These are phyloP conservation scores for Malassezia restricta DNA, from an alignment of 1,284 basidiomycete species.

Conservation along the genomic window DNA sequence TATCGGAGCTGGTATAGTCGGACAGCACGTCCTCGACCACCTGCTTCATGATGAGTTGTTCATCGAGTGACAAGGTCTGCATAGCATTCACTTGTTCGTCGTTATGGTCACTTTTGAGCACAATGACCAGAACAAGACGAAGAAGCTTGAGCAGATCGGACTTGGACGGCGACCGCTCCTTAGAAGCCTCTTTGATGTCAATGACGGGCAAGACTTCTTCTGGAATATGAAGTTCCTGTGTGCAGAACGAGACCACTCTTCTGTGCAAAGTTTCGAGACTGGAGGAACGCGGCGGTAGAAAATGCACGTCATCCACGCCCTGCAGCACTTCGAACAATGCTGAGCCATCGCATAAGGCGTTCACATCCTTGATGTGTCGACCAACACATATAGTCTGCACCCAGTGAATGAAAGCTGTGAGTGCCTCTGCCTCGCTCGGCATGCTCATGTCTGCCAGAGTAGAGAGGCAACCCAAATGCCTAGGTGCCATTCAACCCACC, in stretches of 20 bases:
- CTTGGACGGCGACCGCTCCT: background rate
- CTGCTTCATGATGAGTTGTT: slow-evolving; percentile 72
- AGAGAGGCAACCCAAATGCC: background rate
- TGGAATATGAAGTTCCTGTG: background rate
- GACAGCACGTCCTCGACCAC: slow-evolving; percentile 45
- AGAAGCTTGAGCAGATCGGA: slow-evolving; percentile 61
- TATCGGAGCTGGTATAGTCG: background rate
- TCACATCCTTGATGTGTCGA: background rate
- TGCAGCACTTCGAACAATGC: slow-evolving; percentile 2
- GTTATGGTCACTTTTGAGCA: slow-evolving; percentile 65
- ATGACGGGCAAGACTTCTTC: background rate
- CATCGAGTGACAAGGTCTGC: slow-evolving; percentile 61
- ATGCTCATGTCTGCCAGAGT: background rate
- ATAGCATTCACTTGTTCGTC: slow-evolving; percentile 71
- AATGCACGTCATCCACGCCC: slow-evolving; percentile 3
- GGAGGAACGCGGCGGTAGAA: background rate
- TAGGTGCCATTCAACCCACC: background rate
- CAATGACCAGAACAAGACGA: slow-evolving; percentile 76
- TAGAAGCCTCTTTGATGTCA: background rate
- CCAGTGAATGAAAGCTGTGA: slow-evolving; percentile 6
- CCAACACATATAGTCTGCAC: background rate
- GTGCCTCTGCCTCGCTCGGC: slow-evolving; percentile 3
- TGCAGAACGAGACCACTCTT: background rate
- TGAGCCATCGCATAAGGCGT: background rate
- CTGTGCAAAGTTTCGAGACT: background rate